A percentile compares a stretch with the other conserved stretches of the same genome.
These are phyloP conservation scores for peach (Prunus persica) DNA, from an alignment of 306 rosid species.

Conservation along the genomic window DNA sequence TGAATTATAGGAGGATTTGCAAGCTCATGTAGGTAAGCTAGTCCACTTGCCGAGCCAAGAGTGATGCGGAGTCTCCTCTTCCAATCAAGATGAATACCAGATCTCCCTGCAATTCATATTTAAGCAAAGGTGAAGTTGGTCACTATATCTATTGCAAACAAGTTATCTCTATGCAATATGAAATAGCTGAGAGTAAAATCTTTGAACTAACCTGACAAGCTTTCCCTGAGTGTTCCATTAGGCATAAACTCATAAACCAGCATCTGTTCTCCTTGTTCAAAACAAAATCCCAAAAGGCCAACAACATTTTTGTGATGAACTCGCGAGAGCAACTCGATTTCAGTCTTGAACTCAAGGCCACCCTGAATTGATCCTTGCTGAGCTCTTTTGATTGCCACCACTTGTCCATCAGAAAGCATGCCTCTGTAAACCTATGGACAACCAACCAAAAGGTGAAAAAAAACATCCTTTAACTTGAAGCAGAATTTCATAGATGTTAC, in stretches of 20 bases:
- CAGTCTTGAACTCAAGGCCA: slow-evolving; percentile 88
- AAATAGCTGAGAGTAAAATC: neutral
- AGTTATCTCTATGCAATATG: neutral
- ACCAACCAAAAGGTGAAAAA: slow-evolving; percentile 6
- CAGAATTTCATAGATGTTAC: neutral
- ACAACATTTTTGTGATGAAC: slow-evolving; percentile 99
- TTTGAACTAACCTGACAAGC: slow-evolving; percentile 59
- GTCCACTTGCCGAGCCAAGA: slow-evolving; percentile 94
- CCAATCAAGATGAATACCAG: slow-evolving; percentile 83
- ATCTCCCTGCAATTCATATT: slow-evolving; percentile 55
- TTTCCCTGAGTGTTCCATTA: slow-evolving; percentile 77
- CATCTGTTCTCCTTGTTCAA: slow-evolving; percentile 95
- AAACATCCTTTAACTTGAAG: neutral
- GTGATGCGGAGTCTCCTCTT: slow-evolving; percentile 89
- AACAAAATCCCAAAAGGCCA: slow-evolving; percentile 91
- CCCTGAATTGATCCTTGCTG: slow-evolving; percentile 98
- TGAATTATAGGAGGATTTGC: slow-evolving; percentile 97
- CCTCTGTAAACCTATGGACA: slow-evolving; percentile 76
- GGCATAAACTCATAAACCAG: slow-evolving; percentile 82
- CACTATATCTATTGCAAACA: neutral
- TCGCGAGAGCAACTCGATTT: slow-evolving; percentile 92
- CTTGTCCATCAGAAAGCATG: slow-evolving; percentile 61
- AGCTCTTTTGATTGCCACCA: slow-evolving; percentile 88
- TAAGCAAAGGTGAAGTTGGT: neutral
- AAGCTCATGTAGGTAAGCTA: slow-evolving; percentile 91